These are phyloP conservation scores for Cynanchum wilfordii DNA, from an alignment of 257 asterid genomes.

Conservation along the genomic window DNA sequence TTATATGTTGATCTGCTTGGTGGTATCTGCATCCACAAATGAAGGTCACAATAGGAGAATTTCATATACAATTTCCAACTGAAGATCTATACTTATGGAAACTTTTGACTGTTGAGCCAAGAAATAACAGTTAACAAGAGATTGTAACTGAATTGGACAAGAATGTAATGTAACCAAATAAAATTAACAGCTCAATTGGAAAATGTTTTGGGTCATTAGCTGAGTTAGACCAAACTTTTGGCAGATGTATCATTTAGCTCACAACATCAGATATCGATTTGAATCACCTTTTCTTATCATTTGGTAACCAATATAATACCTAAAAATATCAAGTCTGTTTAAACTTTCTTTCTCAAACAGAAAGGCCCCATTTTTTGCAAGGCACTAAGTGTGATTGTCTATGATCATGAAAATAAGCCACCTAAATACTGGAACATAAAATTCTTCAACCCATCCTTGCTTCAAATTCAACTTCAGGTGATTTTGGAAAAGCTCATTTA, in stretches of 20 bases:
- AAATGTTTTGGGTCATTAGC: not conserved
- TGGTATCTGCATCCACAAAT: constrained; percentile 60
- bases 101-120: not conserved
- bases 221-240: not conserved
- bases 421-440: not conserved
- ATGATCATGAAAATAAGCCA: not conserved
- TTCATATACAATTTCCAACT: not conserved
- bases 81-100: not conserved
- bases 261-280: not conserved
- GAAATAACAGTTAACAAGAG: constrained; percentile 1
- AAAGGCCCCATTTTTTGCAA: not conserved
- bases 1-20: constrained; percentile 93
- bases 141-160: not conserved
- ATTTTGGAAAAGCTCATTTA: not conserved
- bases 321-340: not conserved
- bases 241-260: not conserved
- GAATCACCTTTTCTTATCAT: not conserved
- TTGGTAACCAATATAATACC: not conserved
- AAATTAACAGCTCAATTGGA: not conserved
- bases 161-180: not conserved
- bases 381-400: not conserved
- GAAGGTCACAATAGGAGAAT: constrained; percentile 5
- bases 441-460: not conserved
- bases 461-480: not conserved
- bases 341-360: not conserved